Percentiles rank a stretch among this genome's conserved stretches.
Evolutionary conservation across 2,329 filamentous ascomycete genomes (phyloP).

Genomic region (Fusarium annulatum): DNA sequence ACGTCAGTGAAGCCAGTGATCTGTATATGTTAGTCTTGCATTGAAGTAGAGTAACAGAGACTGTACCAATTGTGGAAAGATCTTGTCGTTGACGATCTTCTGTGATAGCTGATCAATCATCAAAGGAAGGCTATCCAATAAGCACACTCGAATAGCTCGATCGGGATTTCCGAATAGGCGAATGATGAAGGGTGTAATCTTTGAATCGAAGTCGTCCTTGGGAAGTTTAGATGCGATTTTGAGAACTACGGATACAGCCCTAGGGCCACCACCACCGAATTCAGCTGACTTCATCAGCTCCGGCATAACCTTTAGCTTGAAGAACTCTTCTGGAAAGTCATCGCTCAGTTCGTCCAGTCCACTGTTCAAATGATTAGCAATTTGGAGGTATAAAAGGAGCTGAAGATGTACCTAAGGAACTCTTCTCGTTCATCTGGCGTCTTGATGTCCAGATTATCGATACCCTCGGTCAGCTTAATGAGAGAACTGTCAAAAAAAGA

Average conservation of each 20-base stretch:
- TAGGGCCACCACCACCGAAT: constrained; percentile 93
- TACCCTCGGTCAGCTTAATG: constrained; percentile 91
- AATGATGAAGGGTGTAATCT: constrained; percentile 86
- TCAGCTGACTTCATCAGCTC: constrained; percentile 99
- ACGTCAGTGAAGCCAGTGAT: constrained; percentile 94
- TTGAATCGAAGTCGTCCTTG: constrained; percentile 87
- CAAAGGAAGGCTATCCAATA: constrained; percentile 86
- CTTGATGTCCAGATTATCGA: constrained; percentile 93
- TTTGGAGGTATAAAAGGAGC: too few species aligned
- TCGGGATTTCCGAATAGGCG: constrained; percentile 92
- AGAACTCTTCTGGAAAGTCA: constrained; percentile 97
- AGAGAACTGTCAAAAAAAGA: constrained; percentile 94
- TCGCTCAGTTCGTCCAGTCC: constrained; percentile 89
- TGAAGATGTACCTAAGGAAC: constrained; percentile 72
- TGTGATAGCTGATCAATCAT: constrained; percentile 94
- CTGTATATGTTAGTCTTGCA: constrained; percentile 56
- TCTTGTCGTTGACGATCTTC: constrained; percentile 93
- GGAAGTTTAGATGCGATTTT: constrained; percentile 90
- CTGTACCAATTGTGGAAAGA: constrained; percentile 89
- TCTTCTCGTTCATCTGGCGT: constrained; percentile 83
- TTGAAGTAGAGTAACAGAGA: background rate
- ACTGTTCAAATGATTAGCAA: constrained; percentile 54
- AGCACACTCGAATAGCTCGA: constrained; percentile 87
- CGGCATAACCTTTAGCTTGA: constrained; percentile 95
- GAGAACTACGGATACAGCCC: constrained; percentile 87